Percentiles rank a stretch among this genome's conserved stretches.
Conservation (phyloP, 75 land plant species). For the Ceratopteris richardii region DNA sequence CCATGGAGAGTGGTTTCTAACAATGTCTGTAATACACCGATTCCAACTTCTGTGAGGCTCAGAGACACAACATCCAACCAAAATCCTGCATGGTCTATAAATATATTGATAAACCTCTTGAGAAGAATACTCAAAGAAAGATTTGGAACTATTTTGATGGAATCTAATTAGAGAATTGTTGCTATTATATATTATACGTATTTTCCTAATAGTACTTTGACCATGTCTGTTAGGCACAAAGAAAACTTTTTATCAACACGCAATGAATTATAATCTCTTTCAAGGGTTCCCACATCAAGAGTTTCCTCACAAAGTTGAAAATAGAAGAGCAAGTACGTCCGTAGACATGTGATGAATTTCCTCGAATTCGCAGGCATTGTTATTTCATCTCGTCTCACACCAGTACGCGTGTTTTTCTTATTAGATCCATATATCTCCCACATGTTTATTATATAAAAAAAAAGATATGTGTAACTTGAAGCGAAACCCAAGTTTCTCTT, state of each 20-base stretch:
- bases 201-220: conserved; percentile 77
- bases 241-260: too few species aligned
- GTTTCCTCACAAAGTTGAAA: conserved; percentile 71
- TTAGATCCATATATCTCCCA: conserved; percentile 93
- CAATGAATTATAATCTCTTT: too few species aligned
- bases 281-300: too few species aligned
- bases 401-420: conserved; percentile 64
- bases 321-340: conserved; percentile 82
- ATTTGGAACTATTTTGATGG: conserved; percentile 15
- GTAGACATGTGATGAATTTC: conserved; percentile 90
- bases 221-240: conserved; percentile 82
- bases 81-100: conserved; percentile 76
- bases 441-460: conserved; percentile 96
- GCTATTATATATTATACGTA: conserved; percentile 55
- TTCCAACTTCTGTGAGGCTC: conserved; percentile 53
- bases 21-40: conserved; percentile 27
- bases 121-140: conserved; percentile 41
- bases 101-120: conserved; percentile 77
- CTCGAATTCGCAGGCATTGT: conserved; percentile 90
- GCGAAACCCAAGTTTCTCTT: conserved; percentile 93
- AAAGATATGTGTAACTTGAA: conserved; percentile 85
- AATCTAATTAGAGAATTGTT: conserved; percentile 44
- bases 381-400: conserved; percentile 61
- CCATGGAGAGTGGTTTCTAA: conserved; percentile 64
- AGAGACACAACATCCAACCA: conserved; percentile 60